Conservation (phyloP, 2,329 filamentous ascomycete genomes). For the Aspergillus novofumigatus region DNA sequence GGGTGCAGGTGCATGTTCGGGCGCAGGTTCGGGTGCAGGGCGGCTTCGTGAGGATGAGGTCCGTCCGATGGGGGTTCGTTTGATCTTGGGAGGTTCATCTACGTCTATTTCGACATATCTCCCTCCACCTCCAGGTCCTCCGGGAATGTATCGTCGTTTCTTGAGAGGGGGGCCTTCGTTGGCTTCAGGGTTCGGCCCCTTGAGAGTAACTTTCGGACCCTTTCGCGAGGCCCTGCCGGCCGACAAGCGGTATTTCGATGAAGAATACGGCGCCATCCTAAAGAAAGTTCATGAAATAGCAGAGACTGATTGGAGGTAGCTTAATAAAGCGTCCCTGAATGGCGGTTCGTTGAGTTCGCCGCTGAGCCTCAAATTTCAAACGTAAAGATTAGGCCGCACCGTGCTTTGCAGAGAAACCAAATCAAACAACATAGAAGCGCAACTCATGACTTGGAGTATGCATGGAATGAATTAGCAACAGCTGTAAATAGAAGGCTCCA, state of each 20-base stretch:
- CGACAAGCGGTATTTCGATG: slow-evolving; percentile 21
- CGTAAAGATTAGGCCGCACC: slow-evolving; percentile 4
- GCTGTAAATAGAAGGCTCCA: neutral
- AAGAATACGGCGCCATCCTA: slow-evolving; percentile 31
- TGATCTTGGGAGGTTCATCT: slow-evolving; percentile 48
- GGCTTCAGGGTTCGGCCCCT: slow-evolving; percentile 24
- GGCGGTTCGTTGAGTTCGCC: slow-evolving; percentile 5
- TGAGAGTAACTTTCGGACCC: slow-evolving; percentile 29
- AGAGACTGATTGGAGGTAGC: neutral
- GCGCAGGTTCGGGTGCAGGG: slow-evolving; percentile 34
- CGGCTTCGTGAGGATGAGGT: slow-evolving; percentile 49
- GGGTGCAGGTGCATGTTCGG: neutral
- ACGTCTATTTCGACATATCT: slow-evolving; percentile 73
- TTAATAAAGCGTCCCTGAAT: neutral
- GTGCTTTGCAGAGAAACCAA: slow-evolving; percentile 5
- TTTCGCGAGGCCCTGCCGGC: slow-evolving; percentile 25
- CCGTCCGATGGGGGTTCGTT: slow-evolving; percentile 43
- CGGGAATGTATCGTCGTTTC: slow-evolving; percentile 74
- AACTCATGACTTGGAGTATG: slow-evolving; percentile 12
- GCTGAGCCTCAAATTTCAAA: slow-evolving; percentile 14
- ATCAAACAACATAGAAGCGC: slow-evolving; percentile 1
- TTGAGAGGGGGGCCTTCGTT: slow-evolving; percentile 62
- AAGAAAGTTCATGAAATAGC: neutral
- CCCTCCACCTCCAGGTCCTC: slow-evolving; percentile 79
- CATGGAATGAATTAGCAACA: neutral